Evolutionary conservation across 1,284 basidiomycete genomes (phyloP), one percentile per base, ranked within the genome.

Genomic region (Stygiomarasmius scandens): DNA sequence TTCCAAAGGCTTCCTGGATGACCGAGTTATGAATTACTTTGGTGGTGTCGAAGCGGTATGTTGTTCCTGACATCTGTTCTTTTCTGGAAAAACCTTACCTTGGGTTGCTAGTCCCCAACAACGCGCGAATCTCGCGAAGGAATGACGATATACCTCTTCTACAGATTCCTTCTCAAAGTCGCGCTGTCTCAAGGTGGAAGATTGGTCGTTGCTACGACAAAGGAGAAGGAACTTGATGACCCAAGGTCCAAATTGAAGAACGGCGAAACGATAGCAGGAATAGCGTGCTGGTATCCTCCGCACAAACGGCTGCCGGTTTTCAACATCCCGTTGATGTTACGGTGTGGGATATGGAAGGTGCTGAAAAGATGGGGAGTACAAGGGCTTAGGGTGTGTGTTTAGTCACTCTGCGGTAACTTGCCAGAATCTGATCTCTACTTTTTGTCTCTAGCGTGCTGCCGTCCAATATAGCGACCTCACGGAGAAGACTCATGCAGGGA

Each of bases 281-380:
- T 43, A 5, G 48, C 43, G 29, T 51, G 41, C 20, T 56, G 55
- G 55, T 56, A 51, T 16, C 49, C 55, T 3, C 55, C 55, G 1
- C 23, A 38, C n/a, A 56, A 56, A 14, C 36, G 55, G 23, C 10
- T 56, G 16, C 38, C 38, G 4, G 38, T 19, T 19, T 41, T 16
- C n/a, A 41, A 41, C 16, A n/a, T 41, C 5, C 38, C 38, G 5
- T 41, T 41, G 38, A 16, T 41, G 38, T 41, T 41, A 19, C 38
- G 38, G 16, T 41, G 38, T n/a, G 50, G 16, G 19, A 23, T 25
- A n/a, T 12, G 41, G 23, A 50, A 50, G 43, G 38, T 29, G 5
- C 12, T 59, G 16, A 55, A 43, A 29, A 29, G 52, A 20, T 51
- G 58, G 58, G 54, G 58, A 16, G 3, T 48, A 11, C 22, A 16